These are phyloP conservation scores for Aspergillus coremiiformis DNA, from an alignment of 495 filamentous ascomycete genomes.

Conservation along the genomic window DNA sequence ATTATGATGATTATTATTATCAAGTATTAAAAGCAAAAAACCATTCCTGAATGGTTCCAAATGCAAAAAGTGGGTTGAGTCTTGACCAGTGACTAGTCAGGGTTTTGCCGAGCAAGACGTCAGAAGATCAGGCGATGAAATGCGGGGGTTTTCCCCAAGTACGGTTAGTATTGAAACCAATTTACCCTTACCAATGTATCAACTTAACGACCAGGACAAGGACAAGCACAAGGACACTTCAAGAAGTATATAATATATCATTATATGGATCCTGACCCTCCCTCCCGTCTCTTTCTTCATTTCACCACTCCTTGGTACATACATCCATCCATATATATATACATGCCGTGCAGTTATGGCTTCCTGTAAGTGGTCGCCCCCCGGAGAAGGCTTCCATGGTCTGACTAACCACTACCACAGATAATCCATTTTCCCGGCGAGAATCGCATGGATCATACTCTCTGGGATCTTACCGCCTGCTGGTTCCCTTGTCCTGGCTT, in stretches of 20 bases:
- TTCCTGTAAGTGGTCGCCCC: background rate
- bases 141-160: too few relatives aligned
- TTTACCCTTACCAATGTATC: too few relatives aligned
- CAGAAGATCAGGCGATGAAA: conserved; percentile 10
- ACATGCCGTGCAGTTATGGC: background rate
- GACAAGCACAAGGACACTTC: too few relatives aligned
- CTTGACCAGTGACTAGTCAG: conserved; percentile 10
- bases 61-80: too few relatives aligned
- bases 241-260: too few relatives aligned
- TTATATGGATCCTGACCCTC: background rate
- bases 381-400: background rate
- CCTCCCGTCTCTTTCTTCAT: background rate
- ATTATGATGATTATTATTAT: background rate
- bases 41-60: background rate
- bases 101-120: conserved; percentile 1
- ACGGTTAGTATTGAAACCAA: too few relatives aligned
- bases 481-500: conserved; percentile 65
- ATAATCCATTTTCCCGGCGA: conserved; percentile 60
- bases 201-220: too few relatives aligned
- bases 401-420: too few relatives aligned
- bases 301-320: background rate
- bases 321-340: background rate
- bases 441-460: conserved; percentile 50
- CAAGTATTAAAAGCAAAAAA: background rate
- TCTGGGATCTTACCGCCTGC: conserved; percentile 53